Conservation (phyloP, 495 filamentous ascomycete species). For the Trichoderma erinaceum region DNA sequence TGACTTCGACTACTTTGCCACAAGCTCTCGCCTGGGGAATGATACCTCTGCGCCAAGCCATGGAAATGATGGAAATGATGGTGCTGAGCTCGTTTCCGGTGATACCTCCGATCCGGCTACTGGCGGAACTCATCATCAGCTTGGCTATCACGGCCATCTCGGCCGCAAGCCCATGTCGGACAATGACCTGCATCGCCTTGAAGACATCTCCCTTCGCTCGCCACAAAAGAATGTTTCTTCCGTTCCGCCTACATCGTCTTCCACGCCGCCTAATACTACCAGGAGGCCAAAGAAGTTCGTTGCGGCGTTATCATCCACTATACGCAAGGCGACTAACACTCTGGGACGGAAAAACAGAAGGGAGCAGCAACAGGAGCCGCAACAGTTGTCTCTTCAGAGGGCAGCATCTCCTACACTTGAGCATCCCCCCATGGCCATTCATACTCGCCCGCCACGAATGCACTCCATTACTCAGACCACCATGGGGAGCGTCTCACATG, state of each 20-base stretch:
- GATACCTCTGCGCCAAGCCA: slow-evolving; percentile 1
- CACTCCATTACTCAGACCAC: background rate
- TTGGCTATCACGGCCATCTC: slow-evolving; percentile 21
- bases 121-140: slow-evolving; percentile 6
- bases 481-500: background rate
- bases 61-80: background rate
- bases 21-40: slow-evolving; percentile 3
- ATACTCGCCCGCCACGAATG: slow-evolving; percentile 12
- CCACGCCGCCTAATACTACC: slow-evolving; percentile 21
- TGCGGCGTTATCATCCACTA: slow-evolving; percentile 24
- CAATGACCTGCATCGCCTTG: slow-evolving; percentile 41
- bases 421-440: slow-evolving; percentile 9
- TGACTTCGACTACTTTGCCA: slow-evolving; percentile 13
- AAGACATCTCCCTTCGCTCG: slow-evolving; percentile 41
- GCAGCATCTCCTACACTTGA: slow-evolving; percentile 7
- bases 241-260: slow-evolving; percentile 26
- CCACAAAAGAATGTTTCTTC: slow-evolving; percentile 24
- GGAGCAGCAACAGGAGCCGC: background rate
- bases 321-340: slow-evolving; percentile 24
- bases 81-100: slow-evolving; percentile 9
- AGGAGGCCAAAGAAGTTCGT: slow-evolving; percentile 26
- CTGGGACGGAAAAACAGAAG: background rate
- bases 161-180: slow-evolving; percentile 39
- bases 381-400: background rate
- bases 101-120: slow-evolving; percentile 16